Percentiles rank a stretch among this genome's conserved stretches.
These are phyloP conservation scores for Lojkania enalia DNA, from an alignment of 2,329 filamentous ascomycete species.

Conservation along the genomic window DNA sequence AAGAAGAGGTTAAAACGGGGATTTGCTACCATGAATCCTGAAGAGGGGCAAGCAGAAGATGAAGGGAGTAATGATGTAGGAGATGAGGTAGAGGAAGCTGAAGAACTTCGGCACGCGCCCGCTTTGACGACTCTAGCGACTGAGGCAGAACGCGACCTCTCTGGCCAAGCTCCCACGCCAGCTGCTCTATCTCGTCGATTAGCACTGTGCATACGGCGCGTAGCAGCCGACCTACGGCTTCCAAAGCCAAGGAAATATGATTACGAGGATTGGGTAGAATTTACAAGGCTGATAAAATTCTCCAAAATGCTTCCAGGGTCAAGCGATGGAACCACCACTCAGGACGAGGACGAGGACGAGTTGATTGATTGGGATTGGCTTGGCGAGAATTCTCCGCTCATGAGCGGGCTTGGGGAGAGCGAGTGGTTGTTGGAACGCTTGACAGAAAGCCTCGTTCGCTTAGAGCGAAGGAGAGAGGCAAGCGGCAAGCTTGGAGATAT, in stretches of 20 bases:
- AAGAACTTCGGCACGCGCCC: conserved; percentile 8
- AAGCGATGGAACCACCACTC: conserved; percentile 34
- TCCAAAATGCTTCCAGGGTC: conserved; percentile 23
- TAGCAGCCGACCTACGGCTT: conserved; percentile 65
- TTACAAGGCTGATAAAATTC: conserved; percentile 72
- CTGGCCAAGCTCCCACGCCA: conserved; percentile 47
- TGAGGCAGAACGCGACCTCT: conserved; percentile 39
- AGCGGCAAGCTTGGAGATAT: conserved; percentile 3
- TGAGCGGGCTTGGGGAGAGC: conserved; percentile 63
- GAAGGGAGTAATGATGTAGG: conserved; percentile 20
- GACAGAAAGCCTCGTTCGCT: conserved; percentile 62
- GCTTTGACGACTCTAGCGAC: conserved; percentile 52
- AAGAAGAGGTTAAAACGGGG: conserved; percentile 52
- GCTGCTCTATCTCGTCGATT: conserved; percentile 65
- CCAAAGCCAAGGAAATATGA: conserved; percentile 66
- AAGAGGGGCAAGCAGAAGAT: conserved; percentile 17
- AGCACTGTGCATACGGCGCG: conserved; percentile 69
- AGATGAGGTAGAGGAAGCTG: conserved; percentile 23
- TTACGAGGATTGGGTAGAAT: conserved; percentile 87
- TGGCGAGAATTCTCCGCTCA: conserved; percentile 68
- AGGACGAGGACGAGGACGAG: conserved; percentile 60
- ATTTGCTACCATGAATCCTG: conserved; percentile 48
- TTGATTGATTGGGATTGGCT: conserved; percentile 74
- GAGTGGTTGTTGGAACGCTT: conserved; percentile 69
- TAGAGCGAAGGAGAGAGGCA: conserved; percentile 31